Evolutionary conservation across 78 protist species (phyloP).

Genomic region (Speleostelium caveatum): DNA sequence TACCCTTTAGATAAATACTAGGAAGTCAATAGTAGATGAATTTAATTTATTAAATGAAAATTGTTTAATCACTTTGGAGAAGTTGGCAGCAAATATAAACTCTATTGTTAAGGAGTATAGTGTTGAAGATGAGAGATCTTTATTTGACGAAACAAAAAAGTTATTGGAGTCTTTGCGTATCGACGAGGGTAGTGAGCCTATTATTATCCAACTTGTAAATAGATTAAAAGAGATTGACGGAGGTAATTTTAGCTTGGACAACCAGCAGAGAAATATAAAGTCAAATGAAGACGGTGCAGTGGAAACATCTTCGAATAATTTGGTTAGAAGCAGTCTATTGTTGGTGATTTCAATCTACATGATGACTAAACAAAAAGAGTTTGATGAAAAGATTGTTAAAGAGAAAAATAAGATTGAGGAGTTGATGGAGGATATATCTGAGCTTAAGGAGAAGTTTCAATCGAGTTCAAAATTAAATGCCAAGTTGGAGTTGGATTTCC

Average conservation of each 20-base stretch:
- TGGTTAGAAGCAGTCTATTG: not conserved
- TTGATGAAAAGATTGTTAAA: slow-evolving; percentile 11
- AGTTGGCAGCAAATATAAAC: not conserved
- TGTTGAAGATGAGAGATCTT: not conserved
- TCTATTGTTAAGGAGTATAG: not conserved
- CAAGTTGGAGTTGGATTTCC: slow-evolving; percentile 46
- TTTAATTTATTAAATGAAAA: slow-evolving; percentile 26
- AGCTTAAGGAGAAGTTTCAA: slow-evolving; percentile 53
- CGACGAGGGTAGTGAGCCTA: not conserved
- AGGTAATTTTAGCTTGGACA: not conserved
- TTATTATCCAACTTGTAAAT: not conserved
- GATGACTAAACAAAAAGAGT: slow-evolving; percentile 1
- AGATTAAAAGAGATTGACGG: not conserved
- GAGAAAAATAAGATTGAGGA: slow-evolving; percentile 15
- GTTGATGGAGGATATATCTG: slow-evolving; percentile 51
- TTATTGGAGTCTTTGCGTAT: not conserved
- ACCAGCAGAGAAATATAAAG: not conserved
- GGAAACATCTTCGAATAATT: not conserved
- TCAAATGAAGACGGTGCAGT: not conserved
- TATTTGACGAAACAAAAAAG: not conserved
- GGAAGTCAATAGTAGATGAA: slow-evolving; percentile 48
- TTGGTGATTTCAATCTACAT: slow-evolving; percentile 38
- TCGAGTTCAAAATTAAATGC: slow-evolving; percentile 21
- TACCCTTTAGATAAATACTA: slow-evolving; percentile 15
- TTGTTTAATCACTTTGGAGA: slow-evolving; percentile 29